Evolutionary conservation across 2,329 filamentous ascomycete species (phyloP).

Genomic region (Fusarium sacchari): DNA sequence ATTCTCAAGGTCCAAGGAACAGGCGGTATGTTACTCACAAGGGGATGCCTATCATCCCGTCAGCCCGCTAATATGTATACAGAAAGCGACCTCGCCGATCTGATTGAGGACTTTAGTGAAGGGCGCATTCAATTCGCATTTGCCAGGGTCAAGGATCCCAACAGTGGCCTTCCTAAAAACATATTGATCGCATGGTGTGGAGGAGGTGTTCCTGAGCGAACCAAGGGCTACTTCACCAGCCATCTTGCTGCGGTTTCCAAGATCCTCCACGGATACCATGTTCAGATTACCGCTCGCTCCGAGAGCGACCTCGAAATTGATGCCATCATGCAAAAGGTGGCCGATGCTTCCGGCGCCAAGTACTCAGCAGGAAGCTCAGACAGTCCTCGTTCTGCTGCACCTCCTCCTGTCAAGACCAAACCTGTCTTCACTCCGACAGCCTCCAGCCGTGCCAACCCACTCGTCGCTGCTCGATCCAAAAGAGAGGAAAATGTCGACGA

Average conservation of each 20-base stretch:
- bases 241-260: slow-evolving; percentile 91
- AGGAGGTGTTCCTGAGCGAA: slow-evolving; percentile 96
- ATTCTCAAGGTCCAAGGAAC: slow-evolving; percentile 93
- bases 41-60: background rate
- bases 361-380: slow-evolving; percentile 78
- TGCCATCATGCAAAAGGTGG: slow-evolving; percentile 89
- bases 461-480: slow-evolving; percentile 72
- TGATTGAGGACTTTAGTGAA: slow-evolving; percentile 96
- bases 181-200: slow-evolving; percentile 97
- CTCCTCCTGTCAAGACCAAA: slow-evolving; percentile 83
- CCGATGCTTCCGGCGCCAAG: slow-evolving; percentile 93
- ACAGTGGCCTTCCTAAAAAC: slow-evolving; percentile 87
- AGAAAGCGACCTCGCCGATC: slow-evolving; percentile 91
- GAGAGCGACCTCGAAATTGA: slow-evolving; percentile 89
- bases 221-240: slow-evolving; percentile 98
- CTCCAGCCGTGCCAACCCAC: slow-evolving; percentile 67
- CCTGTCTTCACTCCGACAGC: slow-evolving; percentile 87
- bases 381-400: slow-evolving; percentile 62
- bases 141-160: slow-evolving; percentile 95
- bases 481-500: slow-evolving; percentile 72
- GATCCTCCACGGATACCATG: slow-evolving; percentile 94
- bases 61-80: slow-evolving; percentile 36
- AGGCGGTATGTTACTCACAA: slow-evolving; percentile 68
- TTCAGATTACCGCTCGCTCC: slow-evolving; percentile 95
- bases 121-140: slow-evolving; percentile 97